Conservation (phyloP, 2,329 filamentous ascomycete genomes). For the Beauveria pseudobassiana region DNA sequence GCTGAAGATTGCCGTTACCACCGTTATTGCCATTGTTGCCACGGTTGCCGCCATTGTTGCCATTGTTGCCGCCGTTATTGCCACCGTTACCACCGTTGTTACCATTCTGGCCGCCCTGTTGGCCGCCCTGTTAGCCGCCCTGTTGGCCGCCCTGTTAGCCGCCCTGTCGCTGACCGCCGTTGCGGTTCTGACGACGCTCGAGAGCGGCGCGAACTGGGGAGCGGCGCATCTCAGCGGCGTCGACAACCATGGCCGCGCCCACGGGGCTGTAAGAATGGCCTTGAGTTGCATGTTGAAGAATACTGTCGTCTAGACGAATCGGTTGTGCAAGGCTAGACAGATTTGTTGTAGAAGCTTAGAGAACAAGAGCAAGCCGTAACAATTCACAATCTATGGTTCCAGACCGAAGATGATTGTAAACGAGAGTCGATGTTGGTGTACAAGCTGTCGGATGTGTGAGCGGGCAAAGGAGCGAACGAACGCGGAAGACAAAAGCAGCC, state of each 20-base stretch:
- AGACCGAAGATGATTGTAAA: conserved; percentile 36
- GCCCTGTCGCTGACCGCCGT: conserved; percentile 16
- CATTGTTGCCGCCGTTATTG: conserved; percentile 14
- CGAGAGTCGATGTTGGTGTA: conserved; percentile 28
- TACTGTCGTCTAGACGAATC: conserved; percentile 17
- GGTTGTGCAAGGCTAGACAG: conserved; percentile 17
- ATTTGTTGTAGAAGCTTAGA: conserved; percentile 16
- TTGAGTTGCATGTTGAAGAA: conserved; percentile 41
- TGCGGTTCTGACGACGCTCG: conserved; percentile 33
- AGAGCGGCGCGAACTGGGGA: conserved; percentile 30
- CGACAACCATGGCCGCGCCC: conserved; percentile 37
- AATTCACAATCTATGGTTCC: conserved; percentile 33
- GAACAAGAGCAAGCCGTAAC: neutral
- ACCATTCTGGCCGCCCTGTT: conserved; percentile 13
- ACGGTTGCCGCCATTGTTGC: conserved; percentile 9
- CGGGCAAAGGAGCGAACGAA: conserved; percentile 41
- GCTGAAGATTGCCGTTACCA: no score
- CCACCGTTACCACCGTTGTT: conserved; percentile 7
- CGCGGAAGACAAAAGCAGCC: conserved; percentile 28
- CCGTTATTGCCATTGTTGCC: no score
- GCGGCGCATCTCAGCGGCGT: conserved; percentile 36
- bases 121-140: conserved; percentile 14
- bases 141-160: conserved; percentile 14
- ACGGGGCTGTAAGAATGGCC: conserved; percentile 38
- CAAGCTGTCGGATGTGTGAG: neutral